A percentile compares a stretch with the other conserved stretches of the same genome.
These are phyloP conservation scores for Piper longum DNA, from an alignment of 164 flowering plant species.

Conservation along the genomic window DNA sequence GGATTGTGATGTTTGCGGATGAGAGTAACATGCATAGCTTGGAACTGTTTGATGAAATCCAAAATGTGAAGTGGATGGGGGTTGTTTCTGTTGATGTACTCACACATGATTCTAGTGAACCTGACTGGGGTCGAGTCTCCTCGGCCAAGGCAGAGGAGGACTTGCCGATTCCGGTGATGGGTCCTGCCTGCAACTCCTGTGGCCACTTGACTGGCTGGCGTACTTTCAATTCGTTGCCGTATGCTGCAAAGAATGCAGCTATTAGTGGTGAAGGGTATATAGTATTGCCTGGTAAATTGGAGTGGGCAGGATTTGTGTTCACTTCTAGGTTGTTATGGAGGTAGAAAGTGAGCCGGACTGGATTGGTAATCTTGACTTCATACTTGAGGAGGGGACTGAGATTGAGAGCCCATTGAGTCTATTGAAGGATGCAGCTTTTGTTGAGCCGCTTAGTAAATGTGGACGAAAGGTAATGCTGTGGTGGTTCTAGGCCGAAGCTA, in stretches of 20 bases:
- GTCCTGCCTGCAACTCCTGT: constrained; percentile 90
- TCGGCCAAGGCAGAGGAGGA: constrained; percentile 20
- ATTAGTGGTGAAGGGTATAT: constrained; percentile 58
- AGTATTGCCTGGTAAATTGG: constrained; percentile 75
- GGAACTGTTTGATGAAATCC: background rate
- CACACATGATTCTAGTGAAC: constrained; percentile 33
- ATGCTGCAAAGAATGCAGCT: constrained; percentile 40
- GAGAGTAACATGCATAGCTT: background rate
- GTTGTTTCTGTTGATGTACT: constrained; percentile 89
- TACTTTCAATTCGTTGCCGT: constrained; percentile 55
- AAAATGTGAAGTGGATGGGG: constrained; percentile 39
- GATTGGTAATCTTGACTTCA: constrained; percentile 50
- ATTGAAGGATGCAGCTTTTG: constrained; percentile 56
- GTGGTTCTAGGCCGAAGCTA: constrained; percentile 14
- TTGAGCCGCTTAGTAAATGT: constrained; percentile 89
- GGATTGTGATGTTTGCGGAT: background rate
- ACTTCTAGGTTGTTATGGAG: constrained; percentile 79
- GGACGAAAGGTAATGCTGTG: constrained; percentile 87
- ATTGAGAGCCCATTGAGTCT: constrained; percentile 67
- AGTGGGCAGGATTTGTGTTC: constrained; percentile 93
- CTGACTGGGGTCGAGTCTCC: constrained; percentile 4
- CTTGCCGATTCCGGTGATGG: constrained; percentile 58
- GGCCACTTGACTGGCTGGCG: constrained; percentile 78
- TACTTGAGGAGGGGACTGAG: constrained; percentile 26
- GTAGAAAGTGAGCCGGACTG: constrained; percentile 59